Conservation (phyloP, 2,329 filamentous ascomycete genomes). For the Pseudonectria foliicola region DNA sequence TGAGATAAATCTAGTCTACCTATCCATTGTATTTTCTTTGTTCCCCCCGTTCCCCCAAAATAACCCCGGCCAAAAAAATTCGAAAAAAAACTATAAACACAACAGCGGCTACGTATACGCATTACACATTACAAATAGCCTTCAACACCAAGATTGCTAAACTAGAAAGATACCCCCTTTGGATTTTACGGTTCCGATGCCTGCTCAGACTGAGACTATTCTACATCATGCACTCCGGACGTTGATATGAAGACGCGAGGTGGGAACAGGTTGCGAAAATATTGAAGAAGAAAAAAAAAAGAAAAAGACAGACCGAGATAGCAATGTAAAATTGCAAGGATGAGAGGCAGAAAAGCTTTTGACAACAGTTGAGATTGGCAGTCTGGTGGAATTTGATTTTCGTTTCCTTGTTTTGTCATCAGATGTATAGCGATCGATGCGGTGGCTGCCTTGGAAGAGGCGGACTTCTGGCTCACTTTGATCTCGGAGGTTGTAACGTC, state of each 20-base stretch:
- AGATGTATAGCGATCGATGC: slow-evolving; percentile 16
- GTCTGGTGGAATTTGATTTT: slow-evolving; percentile 7
- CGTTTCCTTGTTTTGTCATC: slow-evolving; percentile 3
- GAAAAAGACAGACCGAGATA: slow-evolving; percentile 7
- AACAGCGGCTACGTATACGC: slow-evolving; percentile 16
- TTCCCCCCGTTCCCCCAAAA: no score
- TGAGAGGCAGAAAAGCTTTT: no score
- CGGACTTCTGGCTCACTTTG: slow-evolving; percentile 3
- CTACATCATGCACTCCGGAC: slow-evolving; percentile 2
- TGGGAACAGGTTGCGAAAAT: background rate
- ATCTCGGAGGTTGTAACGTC: slow-evolving; percentile 3
- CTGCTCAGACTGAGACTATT: slow-evolving; percentile 20
- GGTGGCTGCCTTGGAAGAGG: slow-evolving; percentile 7
- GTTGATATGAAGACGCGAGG: no score
- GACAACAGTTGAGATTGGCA: slow-evolving; percentile 1
- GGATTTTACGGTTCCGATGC: slow-evolving; percentile 23
- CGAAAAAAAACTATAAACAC: slow-evolving; percentile 12
- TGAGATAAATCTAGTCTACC: slow-evolving; percentile 6
- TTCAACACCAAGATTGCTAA: slow-evolving; percentile 26
- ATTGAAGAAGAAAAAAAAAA: slow-evolving; percentile 1
- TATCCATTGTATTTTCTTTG: slow-evolving; percentile 21
- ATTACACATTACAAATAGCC: slow-evolving; percentile 18
- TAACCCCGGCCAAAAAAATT: no score
- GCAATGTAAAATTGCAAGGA: slow-evolving; percentile 3
- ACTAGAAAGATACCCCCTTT: slow-evolving; percentile 36